A percentile compares a stretch with the other conserved stretches of the same genome.
Evolutionary conservation across 768 basidiomycete genomes (phyloP).

Genomic region (Mrakia frigida): DNA sequence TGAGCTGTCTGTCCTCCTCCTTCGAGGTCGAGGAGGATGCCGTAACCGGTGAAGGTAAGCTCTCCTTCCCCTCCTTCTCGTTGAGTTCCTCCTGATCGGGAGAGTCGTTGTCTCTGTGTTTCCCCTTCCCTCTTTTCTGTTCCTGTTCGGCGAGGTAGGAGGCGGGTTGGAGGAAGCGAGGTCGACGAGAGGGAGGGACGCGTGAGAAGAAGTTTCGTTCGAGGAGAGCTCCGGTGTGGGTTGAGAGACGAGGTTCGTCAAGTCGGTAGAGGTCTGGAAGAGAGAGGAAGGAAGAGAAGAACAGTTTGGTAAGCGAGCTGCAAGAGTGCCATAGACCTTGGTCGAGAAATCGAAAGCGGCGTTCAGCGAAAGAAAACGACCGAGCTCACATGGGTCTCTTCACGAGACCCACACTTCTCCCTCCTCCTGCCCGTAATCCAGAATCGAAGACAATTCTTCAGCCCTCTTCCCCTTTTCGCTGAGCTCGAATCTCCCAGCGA

Average conservation of each 20-base stretch:
- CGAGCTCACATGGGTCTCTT: background rate
- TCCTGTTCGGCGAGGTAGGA: slow-evolving; percentile 20
- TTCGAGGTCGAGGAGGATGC: background rate
- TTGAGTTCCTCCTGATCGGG: background rate
- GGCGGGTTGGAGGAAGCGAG: slow-evolving; percentile 34
- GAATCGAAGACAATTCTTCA: background rate
- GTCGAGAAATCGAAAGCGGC: background rate
- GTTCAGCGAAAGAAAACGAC: background rate
- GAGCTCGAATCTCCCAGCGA: no score
- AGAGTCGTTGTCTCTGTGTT: background rate
- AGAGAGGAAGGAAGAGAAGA: no score
- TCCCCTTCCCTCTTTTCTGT: slow-evolving; percentile 24
- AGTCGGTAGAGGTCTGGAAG: slow-evolving; percentile 55
- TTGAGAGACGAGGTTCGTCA: slow-evolving; percentile 47
- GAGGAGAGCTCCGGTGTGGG: slow-evolving; percentile 47
- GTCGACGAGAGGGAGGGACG: slow-evolving; percentile 53
- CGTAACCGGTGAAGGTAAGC: background rate
- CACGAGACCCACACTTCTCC: no score
- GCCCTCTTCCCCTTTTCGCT: background rate
- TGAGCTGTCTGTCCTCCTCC: background rate
- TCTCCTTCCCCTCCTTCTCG: slow-evolving; percentile 34
- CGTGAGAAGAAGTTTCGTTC: slow-evolving; percentile 51
- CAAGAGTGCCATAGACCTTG: background rate
- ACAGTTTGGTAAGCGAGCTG: background rate
- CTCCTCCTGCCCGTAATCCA: background rate